Conservation (phyloP, 1,284 basidiomycete species). For the Cryptococcus sp. region DNA sequence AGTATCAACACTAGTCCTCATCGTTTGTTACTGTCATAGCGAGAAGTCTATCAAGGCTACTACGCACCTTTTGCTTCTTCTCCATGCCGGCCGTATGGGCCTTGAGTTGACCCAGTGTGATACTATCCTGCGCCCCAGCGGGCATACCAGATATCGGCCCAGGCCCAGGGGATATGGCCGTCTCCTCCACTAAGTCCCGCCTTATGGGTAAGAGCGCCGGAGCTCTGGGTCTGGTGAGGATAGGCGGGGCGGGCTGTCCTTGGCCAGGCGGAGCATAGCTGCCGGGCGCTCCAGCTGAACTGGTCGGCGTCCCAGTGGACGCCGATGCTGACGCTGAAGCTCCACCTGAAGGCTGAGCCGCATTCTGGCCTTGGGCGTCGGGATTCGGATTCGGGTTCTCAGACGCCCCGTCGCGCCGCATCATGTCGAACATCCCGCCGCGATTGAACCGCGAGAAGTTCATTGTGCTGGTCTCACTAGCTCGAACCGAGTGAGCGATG, state of each 20-base stretch:
- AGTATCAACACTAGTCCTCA: not conserved
- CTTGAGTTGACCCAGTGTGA: slow-evolving; percentile 41
- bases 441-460: slow-evolving; percentile 19
- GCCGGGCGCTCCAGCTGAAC: slow-evolving; percentile 1
- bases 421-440: slow-evolving; percentile 21
- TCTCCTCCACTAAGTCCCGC: slow-evolving; percentile 10
- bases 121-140: slow-evolving; percentile 24
- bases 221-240: slow-evolving; percentile 28
- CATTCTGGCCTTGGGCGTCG: not conserved
- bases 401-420: slow-evolving; percentile 7
- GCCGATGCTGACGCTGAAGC: not conserved
- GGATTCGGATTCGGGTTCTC: not conserved
- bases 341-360: not conserved
- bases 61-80: slow-evolving; percentile 34
- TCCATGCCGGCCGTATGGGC: slow-evolving; percentile 27
- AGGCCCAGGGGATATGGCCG: too few species aligned
- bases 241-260: slow-evolving; percentile 10
- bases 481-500: too few species aligned
- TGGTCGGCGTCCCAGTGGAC: not conserved
- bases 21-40: not conserved
- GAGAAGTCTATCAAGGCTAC: too few species aligned
- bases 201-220: slow-evolving; percentile 18
- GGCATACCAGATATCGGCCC: too few species aligned
- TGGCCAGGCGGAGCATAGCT: not conserved
- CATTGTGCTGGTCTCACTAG: slow-evolving; percentile 3